phyloP scores from a whole-genome alignment of 805 yeast genomes.

The Wickerhamomyces queroliae region DNA sequence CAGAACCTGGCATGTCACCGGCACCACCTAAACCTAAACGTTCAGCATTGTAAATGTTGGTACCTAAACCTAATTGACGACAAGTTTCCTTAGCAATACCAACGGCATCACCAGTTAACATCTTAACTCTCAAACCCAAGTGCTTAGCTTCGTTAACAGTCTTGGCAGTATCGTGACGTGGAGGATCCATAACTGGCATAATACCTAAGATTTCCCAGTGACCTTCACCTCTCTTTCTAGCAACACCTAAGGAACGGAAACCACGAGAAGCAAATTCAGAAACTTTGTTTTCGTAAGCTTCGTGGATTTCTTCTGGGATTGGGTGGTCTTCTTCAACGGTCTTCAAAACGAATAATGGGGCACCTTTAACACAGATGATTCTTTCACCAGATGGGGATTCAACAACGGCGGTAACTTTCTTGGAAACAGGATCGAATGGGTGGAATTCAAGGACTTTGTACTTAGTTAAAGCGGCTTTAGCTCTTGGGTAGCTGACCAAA shows the following conservation, averaged over 20 bases:
- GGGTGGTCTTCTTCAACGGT: conserved; percentile 97
- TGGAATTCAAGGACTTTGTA: conserved; percentile 94
- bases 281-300: conserved; percentile 93
- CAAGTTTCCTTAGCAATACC: conserved; percentile 98
- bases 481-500: conserved; percentile 82
- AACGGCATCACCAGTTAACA: conserved; percentile 99
- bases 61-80: conserved; percentile 95
- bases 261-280: conserved; percentile 98
- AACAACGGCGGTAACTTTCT: conserved; percentile 92
- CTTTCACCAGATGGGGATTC: conserved; percentile 96
- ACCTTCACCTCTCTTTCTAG: conserved; percentile 97
- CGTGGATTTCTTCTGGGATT: conserved; percentile 88
- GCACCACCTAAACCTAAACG: conserved; percentile 91
- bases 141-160: conserved; percentile 88
- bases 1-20: conserved; percentile 95
- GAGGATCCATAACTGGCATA: conserved; percentile 99
- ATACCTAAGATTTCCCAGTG: conserved; percentile 98
- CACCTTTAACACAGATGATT: conserved; percentile 95
- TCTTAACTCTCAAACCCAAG: conserved; percentile 92
- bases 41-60: conserved; percentile 95
- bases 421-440: conserved; percentile 97
- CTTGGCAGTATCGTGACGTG: conserved; percentile 96
- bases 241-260: conserved; percentile 98
- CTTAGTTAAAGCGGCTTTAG: conserved; percentile 86
- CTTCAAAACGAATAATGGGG: conserved; percentile 93